Conservation (phyloP, 1,284 basidiomycete species). For the Paramarasmius palmivorus region DNA sequence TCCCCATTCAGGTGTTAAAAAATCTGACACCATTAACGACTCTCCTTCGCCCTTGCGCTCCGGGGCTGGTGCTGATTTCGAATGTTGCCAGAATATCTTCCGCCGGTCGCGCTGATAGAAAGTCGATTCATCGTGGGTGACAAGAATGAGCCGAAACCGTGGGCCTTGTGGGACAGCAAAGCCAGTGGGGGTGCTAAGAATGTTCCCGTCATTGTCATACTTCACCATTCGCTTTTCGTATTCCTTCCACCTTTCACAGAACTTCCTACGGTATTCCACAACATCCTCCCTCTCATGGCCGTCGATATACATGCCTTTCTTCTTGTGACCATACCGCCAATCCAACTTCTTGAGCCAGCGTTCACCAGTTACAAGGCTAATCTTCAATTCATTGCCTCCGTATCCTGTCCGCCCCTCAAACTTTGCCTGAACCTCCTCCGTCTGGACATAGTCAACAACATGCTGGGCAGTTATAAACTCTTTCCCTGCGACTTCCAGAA, state of each 20-base stretch:
- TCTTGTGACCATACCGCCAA: slow-evolving; percentile 21
- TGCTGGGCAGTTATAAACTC: slow-evolving; percentile 27
- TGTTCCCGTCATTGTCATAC: slow-evolving; percentile 27
- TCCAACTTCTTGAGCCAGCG: slow-evolving; percentile 28
- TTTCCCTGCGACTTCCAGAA: slow-evolving; percentile 19
- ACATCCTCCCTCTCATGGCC: slow-evolving; percentile 34
- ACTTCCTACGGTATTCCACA: slow-evolving; percentile 17
- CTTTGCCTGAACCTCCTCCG: not conserved
- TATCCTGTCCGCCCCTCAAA: no score
- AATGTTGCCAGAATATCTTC: slow-evolving; percentile 29
- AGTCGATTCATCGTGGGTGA: slow-evolving; percentile 39
- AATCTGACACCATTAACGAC: slow-evolving; percentile 35
- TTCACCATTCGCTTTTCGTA: slow-evolving; percentile 16
- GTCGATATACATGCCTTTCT: slow-evolving; percentile 34
- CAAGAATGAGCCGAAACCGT: slow-evolving; percentile 26
- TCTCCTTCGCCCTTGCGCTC: slow-evolving; percentile 34
- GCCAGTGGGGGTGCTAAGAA: slow-evolving; percentile 16
- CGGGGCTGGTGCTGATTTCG: slow-evolving; percentile 21
- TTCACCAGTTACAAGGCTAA: not conserved
- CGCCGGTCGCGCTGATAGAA: slow-evolving; percentile 37
- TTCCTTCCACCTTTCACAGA: slow-evolving; percentile 8
- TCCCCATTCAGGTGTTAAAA: slow-evolving; percentile 33
- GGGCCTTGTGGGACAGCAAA: slow-evolving; percentile 22
- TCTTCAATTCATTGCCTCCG: not conserved
- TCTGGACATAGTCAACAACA: slow-evolving; percentile 26